phyloP scores from a whole-genome alignment of 139 green algal species.

The Raphidocelis subcapitata region DNA sequence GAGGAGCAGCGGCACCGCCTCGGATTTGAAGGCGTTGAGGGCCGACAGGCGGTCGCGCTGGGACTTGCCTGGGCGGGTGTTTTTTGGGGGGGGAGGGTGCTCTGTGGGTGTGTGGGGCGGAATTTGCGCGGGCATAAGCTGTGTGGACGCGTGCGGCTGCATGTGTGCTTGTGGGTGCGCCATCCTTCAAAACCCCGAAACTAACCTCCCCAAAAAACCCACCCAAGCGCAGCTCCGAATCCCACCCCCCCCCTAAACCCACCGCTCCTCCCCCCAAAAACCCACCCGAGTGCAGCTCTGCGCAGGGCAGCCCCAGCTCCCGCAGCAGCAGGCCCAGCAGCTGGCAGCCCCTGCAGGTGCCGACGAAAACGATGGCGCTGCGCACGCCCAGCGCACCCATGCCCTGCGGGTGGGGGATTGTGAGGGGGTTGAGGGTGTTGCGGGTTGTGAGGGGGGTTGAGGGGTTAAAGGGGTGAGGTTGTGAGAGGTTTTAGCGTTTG shows the following conservation, averaged over 20 bases:
- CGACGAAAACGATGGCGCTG: slow-evolving; percentile 89
- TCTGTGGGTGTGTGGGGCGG: neutral
- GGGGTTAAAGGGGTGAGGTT: too few relatives aligned
- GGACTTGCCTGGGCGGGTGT: slow-evolving; percentile 38
- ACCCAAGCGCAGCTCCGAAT: slow-evolving; percentile 40
- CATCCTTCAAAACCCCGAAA: too few relatives aligned
- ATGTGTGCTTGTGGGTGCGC: too few relatives aligned
- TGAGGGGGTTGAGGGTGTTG: too few relatives aligned
- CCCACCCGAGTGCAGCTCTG: slow-evolving; percentile 57
- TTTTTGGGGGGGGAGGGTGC: too few relatives aligned
- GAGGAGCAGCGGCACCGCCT: slow-evolving; percentile 65
- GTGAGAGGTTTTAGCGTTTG: too few relatives aligned
- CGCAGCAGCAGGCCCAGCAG: slow-evolving; percentile 66
- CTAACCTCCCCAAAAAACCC: too few relatives aligned
- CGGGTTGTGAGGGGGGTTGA: too few relatives aligned
- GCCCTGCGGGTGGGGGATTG: too few relatives aligned
- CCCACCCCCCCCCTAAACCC: too few relatives aligned
- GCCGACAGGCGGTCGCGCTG: slow-evolving; percentile 80
- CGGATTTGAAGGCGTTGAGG: slow-evolving; percentile 74
- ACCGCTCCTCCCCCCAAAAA: too few relatives aligned
- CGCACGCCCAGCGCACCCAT: slow-evolving; percentile 42
- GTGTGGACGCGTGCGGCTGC: neutral
- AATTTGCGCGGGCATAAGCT: neutral
- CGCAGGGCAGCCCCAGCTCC: slow-evolving; percentile 72
- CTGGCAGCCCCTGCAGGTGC: slow-evolving; percentile 77